Percentiles rank a stretch among this genome's conserved stretches.
phyloP scores from a whole-genome alignment of 2,329 filamentous ascomycete genomes.

The Xylaria sp. region DNA sequence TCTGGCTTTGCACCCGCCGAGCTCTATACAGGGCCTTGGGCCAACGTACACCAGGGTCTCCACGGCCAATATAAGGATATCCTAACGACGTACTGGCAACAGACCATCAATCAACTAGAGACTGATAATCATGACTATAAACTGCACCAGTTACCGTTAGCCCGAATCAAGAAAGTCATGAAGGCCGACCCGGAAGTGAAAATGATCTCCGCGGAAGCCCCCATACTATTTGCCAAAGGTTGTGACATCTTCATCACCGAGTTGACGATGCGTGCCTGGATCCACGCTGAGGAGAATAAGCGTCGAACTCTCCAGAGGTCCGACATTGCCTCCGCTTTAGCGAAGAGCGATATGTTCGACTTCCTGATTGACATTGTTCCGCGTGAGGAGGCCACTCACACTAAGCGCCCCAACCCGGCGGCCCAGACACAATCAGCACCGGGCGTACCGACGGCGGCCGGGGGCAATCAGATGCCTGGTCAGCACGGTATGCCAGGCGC shows the following conservation, averaged over 20 bases:
- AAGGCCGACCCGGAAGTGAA: constrained; percentile 99
- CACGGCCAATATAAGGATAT: constrained; percentile 95
- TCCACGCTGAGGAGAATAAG: constrained; percentile 99
- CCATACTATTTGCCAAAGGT: constrained; percentile 97
- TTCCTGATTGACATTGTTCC: constrained; percentile 99
- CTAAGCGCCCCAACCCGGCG: constrained; percentile 74
- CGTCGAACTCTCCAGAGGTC: constrained; percentile 92
- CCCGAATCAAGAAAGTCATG: constrained; percentile 99
- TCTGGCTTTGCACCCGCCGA: constrained; percentile 92
- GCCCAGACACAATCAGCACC: constrained; percentile 61
- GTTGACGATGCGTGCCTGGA: constrained; percentile 99
- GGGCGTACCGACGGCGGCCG: constrained; percentile 57
- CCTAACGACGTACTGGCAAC: constrained; percentile 98
- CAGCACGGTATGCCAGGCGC: constrained; percentile 64
- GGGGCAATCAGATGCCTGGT: constrained; percentile 62
- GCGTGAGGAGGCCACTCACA: constrained; percentile 89
- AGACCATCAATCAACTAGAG: constrained; percentile 95
- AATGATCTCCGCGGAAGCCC: constrained; percentile 99
- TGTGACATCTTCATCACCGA: constrained; percentile 99
- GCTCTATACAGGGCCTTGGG: constrained; percentile 93
- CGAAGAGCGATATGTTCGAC: constrained; percentile 99
- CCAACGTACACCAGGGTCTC: constrained; percentile 96
- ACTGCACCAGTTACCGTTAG: constrained; percentile 92
- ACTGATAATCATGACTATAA: constrained; percentile 98
- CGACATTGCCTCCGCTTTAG: constrained; percentile 93